Base-by-base conservation (phyloP, 192 early-diverging fungal genomes). In the Coemansia sp. region DNA sequence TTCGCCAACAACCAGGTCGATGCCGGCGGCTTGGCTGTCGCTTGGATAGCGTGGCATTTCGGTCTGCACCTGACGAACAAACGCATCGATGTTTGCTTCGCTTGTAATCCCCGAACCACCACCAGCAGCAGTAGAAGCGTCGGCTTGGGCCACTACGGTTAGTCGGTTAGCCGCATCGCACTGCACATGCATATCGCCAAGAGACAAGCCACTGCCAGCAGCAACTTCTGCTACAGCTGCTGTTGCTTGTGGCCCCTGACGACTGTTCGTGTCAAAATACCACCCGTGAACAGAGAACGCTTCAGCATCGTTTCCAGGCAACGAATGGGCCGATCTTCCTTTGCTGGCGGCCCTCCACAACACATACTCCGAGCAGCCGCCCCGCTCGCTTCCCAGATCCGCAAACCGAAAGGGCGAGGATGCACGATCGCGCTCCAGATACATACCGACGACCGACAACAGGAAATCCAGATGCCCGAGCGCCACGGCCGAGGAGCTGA, bases 1-100 rank as follows among this genome's bases (percentile, higher is more conserved):
- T 11, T 66, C 73, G 15, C 63, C 73, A 0, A 80, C 78, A 8
- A 80, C 78, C 56, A 80, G 43, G n/a, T 80, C 78, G 4, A 80
- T 63, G 8, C 65, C 69, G 6, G 47, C 58, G 19, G 49, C 19
- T 3, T 52, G 39, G 1, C 41, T 39, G 21, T 36, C 4, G 46
- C 21, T 12, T 26, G 45, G 46, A 9, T 13, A 26, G 40, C 39
- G 26, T 49, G 49, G 5, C 1, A 19, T 1, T 6, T 32, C 49
- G 11, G 8, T 32, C 21, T 52, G 65, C 40, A 80, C 73, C 6
- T 55, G 48, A n/a, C 21, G 21, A 6, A 76, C 67, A 71, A 80
- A 80, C 9, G 63, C 55, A 1, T 73, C 67, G 15, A 76, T 65
- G 8, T 49, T 60, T 3, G 66, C 51, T 11, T 52, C 49, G 49